Base-by-base conservation (phyloP, 2,329 filamentous ascomycete genomes). In the Aureobasidium leucospermi region DNA sequence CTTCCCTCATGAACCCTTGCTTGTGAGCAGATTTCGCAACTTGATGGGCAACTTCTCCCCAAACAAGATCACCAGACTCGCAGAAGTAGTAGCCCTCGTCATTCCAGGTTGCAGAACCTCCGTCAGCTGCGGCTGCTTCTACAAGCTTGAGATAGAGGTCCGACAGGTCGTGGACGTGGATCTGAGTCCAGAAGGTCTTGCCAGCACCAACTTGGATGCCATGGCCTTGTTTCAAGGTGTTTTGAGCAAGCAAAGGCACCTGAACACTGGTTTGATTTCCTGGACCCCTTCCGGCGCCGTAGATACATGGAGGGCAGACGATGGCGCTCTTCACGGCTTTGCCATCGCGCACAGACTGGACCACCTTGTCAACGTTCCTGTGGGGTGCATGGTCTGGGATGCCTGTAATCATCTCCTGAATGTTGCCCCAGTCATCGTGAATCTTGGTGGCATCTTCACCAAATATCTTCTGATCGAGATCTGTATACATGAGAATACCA, bases 351-450 rank as follows among this genome's bases (percentile, higher is more conserved):
- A 79, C 76, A 1, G 71, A 75, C 0, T 87, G 73, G 13, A 91
- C 81, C 41, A 89, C 77, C 69, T 85, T 82, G 71, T 93, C 88
- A 4, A 90, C 82, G 66, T 86, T 78, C 13, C 86, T 82, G 73
- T 92, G 88, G 41, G 79, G 69, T 9, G 79, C 85, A 0, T 72
- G 67, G 66, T 85, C 81, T 0, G 85, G 85, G 0, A 88, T 66
- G 10, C 67, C 76, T 1, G 81, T 74, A 39, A 87, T 73, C 28
- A 72, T 59, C 46, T 81, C 79, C 11, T 76, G 72, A 39, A 88
- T 77, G 51, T 81, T 81, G 13, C 79, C 74, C 69, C 83, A 79
- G 66, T 88, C 86, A 67, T 85, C 75, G 71, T 84, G 87, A 1
- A 76, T 71, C 62, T 79, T 79, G 23, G 77, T 74, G 0, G 73